Base-by-base conservation (phyloP, 108 stramenopile species). In the Schizochytrium sp. region DNA sequence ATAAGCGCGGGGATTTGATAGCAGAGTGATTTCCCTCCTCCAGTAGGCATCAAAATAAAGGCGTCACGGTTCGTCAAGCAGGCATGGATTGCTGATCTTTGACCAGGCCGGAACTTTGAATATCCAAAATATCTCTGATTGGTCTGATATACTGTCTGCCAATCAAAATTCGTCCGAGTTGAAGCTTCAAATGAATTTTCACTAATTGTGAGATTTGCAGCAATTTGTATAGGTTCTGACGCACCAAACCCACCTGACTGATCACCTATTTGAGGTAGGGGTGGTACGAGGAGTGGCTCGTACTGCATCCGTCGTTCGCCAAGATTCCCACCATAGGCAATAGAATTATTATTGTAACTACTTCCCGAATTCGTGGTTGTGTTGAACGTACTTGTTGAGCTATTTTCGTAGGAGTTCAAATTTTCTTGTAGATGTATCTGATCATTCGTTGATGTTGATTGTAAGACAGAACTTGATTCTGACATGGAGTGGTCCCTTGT, bases 31-130 rank as follows among this genome's bases (percentile, higher is more conserved):
- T 99, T 99, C 4, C 98, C 98, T 17, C 98, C 99, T 10, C 98
- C 99, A 4, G 99, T 99, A 1, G 98, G 98, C 98, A 99, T 98
- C 60, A 99, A 92, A 8, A 98, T 97, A 89, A 99, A 98, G 46
- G 95, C 97, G 90, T 99, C 99, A 49, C 93, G 88, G 3, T 97
- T 96, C 56, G 89, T 64, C 90, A 99, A 92, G 55, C 98, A 97
- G 89, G 95, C 93, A 88, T 96, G 90, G 58, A 99, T 96, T 73
- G 98, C 95, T 56, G 95, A 94, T 87, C 95, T 89, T 91, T 99
- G 98, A 19, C 97, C 97, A 5, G 94, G 93, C 0, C 98, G 96
- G 92, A 99, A 98, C 42, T 92, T 92, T 4, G 89, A 89, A 91
- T 97, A 96, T 3, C 96, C 97, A 92, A 97, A 97, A 38, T 94